These are phyloP conservation scores for Conticribra weissflogii DNA, from an alignment of 108 stramenopile genomes.

Conservation along the genomic window DNA sequence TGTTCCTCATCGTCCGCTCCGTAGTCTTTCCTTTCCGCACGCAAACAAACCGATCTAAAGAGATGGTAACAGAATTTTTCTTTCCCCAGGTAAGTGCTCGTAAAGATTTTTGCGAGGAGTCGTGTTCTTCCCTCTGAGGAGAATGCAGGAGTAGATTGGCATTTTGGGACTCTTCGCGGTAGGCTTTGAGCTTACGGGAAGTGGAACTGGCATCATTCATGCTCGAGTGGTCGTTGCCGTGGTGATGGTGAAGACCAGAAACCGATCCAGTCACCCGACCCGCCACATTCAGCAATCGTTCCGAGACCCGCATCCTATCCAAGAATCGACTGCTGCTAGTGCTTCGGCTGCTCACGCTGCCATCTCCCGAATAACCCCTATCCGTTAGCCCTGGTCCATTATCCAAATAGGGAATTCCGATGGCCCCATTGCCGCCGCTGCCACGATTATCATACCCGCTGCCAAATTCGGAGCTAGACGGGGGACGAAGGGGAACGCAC, in stretches of 20 bases:
- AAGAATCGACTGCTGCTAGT: conserved; percentile 23
- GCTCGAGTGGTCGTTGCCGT: background rate
- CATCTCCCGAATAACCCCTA: background rate
- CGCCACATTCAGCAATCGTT: background rate
- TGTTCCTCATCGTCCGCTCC: conserved; percentile 69
- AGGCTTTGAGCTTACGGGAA: background rate
- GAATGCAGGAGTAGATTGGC: conserved; percentile 4
- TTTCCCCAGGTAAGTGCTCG: conserved; percentile 82
- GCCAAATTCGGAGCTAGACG: conserved; percentile 35
- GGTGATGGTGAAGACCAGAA: no score
- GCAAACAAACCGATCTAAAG: conserved; percentile 62
- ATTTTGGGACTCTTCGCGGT: conserved; percentile 1
- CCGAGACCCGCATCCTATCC: conserved; percentile 18
- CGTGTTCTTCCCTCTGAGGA: conserved; percentile 1
- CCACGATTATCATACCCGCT: background rate
- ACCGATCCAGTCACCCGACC: background rate
- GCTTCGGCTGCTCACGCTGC: conserved; percentile 10
- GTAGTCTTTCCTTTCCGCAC: conserved; percentile 87
- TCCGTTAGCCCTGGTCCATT: background rate
- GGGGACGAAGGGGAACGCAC: conserved; percentile 56
- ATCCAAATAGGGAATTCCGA: conserved; percentile 15
- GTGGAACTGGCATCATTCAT: background rate
- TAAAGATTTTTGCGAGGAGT: conserved; percentile 3
- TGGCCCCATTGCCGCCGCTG: background rate
- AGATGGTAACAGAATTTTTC: conserved; percentile 75